Evolutionary conservation across 176 grass and related monocot species (phyloP), one percentile per base, ranked within the genome.

Genomic region (Hyparrhenia diplandra): DNA sequence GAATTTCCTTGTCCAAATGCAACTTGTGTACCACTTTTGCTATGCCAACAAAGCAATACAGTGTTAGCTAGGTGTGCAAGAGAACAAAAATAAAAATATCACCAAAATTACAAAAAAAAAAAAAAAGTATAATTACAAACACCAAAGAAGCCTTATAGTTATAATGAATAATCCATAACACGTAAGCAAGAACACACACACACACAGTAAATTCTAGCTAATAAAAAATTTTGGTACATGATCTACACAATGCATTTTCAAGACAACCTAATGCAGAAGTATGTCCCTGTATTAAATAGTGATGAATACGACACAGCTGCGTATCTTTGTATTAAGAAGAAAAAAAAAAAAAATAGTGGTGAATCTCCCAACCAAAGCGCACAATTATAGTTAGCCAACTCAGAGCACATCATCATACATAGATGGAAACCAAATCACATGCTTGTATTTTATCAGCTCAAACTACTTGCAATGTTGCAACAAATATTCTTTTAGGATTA

Each of bases 1-100:
- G 91, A 89, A 34, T 77, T 85, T 67, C 87, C 87, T 31, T 85
- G 87, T 74, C 87, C 91, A 82, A 93, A 93, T 82, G 91, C 91
- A 35, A 90, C 84, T 31, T 93, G 67, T 21, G 87, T 70, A 23
- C 41, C 32, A 45, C 9, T 84, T 84, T 82, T 87, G 73, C 40
- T 35, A 30, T 74, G 47, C 36, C 25, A 82, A 82, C 18, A 78
- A 14, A 74, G 36, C 3, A 20, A 78, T 4, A 36, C 4, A 36
- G 4, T 39, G 37, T 41, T 45, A 45, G 42, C 42, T 43, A 45
- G 42, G 42, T 45, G 42, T 45, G 42, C 42, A 45, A 45, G 13
- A 45, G 13, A 45, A 45, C 42, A 45, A 45, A 45, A 45, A 13
- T 13, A 13, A 45, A 45, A 45, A 45, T 14, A 45, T 45, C 42